Conservation (phyloP, 352 stramenopile species). For the Phytophthora cactorum region DNA sequence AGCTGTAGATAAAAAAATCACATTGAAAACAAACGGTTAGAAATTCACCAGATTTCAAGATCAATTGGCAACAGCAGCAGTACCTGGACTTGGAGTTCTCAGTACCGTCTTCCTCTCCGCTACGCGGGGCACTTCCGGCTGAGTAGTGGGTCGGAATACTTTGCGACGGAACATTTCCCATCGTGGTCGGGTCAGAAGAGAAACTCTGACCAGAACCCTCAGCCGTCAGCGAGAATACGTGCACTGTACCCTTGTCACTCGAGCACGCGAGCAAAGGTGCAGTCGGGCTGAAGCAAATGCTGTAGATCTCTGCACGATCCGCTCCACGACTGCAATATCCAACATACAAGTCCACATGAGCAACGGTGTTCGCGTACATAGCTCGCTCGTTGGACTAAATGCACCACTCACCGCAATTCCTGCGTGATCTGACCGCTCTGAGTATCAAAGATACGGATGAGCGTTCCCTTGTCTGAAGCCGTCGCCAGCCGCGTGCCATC, state of each 20-base stretch:
- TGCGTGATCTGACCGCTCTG: constrained; percentile 92
- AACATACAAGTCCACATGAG: constrained; percentile 8
- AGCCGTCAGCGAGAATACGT: constrained; percentile 93
- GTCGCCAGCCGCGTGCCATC: constrained; percentile 96
- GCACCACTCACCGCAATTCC: constrained; percentile 65
- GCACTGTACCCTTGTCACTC: constrained; percentile 97
- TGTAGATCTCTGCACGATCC: constrained; percentile 97
- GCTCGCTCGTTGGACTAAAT: background rate
- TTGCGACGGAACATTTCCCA: constrained; percentile 56
- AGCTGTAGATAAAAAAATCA: constrained; percentile 39
- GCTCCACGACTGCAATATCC: constrained; percentile 87
- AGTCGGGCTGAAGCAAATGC: constrained; percentile 96
- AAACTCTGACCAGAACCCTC: constrained; percentile 71
- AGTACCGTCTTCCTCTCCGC: constrained; percentile 79
- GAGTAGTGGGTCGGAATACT: constrained; percentile 49
- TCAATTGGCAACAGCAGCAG: background rate
- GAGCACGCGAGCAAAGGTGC: constrained; percentile 95
- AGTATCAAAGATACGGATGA: constrained; percentile 98
- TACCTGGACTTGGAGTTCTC: constrained; percentile 91
- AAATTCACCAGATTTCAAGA: background rate
- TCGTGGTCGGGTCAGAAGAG: constrained; percentile 58
- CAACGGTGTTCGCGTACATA: background rate
- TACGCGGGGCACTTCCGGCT: constrained; percentile 50
- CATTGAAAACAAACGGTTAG: background rate
- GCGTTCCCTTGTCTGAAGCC: constrained; percentile 96